phyloP scores from a whole-genome alignment of 2,329 filamentous ascomycete species.

The Chaetomium olivaceum region DNA sequence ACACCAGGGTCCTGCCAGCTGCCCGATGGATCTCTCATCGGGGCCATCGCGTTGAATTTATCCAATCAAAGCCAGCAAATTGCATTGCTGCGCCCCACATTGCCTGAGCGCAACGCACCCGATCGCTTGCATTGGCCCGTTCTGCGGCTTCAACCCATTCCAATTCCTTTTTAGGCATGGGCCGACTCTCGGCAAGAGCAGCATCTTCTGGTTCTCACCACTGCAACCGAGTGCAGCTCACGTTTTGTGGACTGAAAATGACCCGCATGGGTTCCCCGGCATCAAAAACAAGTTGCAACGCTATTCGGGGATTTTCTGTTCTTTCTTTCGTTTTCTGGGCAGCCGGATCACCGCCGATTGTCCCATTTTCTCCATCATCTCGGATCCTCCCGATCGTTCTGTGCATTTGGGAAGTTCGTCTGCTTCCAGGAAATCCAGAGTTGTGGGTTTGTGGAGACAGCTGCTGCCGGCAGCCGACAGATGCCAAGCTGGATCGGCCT shows the following conservation, averaged over 20 bases:
- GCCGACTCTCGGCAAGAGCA: background rate
- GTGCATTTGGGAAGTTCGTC: background rate
- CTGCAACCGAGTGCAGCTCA: background rate
- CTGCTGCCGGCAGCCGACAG: conserved; percentile 9
- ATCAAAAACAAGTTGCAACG: background rate
- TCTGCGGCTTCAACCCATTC: background rate
- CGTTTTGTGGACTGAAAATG: background rate
- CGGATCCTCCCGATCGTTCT: background rate
- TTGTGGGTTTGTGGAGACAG: conserved; percentile 3
- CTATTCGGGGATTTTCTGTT: conserved; percentile 3
- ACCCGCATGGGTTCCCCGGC: background rate
- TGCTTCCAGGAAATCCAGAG: background rate
- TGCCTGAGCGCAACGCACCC: conserved; percentile 20
- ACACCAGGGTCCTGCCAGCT: conserved; percentile 15
- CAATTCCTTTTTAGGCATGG: background rate
- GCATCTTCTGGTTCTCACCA: background rate
- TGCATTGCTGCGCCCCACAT: conserved; percentile 30
- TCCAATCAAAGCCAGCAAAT: background rate
- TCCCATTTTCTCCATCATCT: background rate
- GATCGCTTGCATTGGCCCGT: conserved; percentile 5
- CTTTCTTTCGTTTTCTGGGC: background rate
- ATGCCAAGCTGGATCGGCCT: conserved; percentile 3
- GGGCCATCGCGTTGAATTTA: background rate
- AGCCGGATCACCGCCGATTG: background rate
- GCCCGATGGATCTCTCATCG: background rate